A percentile compares a stretch with the other conserved stretches of the same genome.
These are phyloP conservation scores for Cladosporium sp. DNA, from an alignment of 2,329 filamentous ascomycete species.

Conservation along the genomic window DNA sequence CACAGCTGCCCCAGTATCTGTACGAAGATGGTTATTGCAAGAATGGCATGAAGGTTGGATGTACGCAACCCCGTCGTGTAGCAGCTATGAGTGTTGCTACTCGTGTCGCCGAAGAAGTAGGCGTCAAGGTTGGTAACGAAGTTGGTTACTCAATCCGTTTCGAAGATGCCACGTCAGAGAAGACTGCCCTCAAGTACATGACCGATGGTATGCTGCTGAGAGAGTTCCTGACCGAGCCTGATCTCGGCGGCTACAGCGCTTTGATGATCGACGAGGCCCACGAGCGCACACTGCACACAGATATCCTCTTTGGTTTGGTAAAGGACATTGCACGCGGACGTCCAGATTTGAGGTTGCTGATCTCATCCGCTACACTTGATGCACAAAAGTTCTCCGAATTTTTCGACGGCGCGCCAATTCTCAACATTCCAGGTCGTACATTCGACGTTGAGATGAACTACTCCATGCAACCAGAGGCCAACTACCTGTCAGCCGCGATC, in stretches of 20 bases:
- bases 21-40: constrained; percentile 90
- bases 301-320: constrained; percentile 83
- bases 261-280: constrained; percentile 98
- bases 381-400: constrained; percentile 89
- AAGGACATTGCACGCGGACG: constrained; percentile 85
- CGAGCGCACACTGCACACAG: constrained; percentile 87
- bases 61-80: constrained; percentile 91
- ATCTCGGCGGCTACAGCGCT: constrained; percentile 77
- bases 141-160: constrained; percentile 96
- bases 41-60: constrained; percentile 80
- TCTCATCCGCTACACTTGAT: constrained; percentile 93
- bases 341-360: constrained; percentile 84
- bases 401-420: constrained; percentile 90
- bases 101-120: constrained; percentile 92
- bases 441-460: constrained; percentile 93
- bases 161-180: constrained; percentile 87
- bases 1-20: constrained; percentile 90
- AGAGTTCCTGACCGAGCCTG: constrained; percentile 86
- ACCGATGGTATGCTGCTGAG: constrained; percentile 94
- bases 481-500: constrained; percentile 87
- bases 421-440: constrained; percentile 87
- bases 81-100: constrained; percentile 97
- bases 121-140: constrained; percentile 83
- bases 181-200: constrained; percentile 93
- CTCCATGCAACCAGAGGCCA: constrained; percentile 85